Evolutionary conservation across 1,284 basidiomycete genomes (phyloP).

Genomic region (Fomitopsis palustris): DNA sequence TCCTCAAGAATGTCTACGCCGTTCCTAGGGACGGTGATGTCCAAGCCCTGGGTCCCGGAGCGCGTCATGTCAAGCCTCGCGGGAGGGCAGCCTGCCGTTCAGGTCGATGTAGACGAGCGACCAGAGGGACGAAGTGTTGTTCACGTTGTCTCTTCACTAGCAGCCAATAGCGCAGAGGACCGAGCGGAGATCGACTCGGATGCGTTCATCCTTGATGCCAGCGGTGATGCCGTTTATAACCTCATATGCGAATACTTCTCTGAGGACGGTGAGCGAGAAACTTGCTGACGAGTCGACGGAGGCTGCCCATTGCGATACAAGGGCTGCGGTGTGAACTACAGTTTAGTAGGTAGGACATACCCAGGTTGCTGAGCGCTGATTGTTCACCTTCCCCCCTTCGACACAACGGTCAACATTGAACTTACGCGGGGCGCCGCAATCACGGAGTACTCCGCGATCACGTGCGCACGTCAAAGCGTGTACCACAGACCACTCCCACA

Average conservation of each 20-base stretch:
- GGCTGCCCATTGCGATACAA: not conserved
- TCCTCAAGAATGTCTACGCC: not conserved
- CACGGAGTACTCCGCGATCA: not conserved
- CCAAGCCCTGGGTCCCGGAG: not conserved
- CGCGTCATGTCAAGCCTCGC: not conserved
- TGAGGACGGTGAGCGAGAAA: not conserved
- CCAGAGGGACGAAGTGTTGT: not conserved
- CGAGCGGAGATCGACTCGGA: not conserved
- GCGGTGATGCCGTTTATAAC: not conserved
- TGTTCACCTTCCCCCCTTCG: too few relatives aligned
- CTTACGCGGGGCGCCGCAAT: not conserved
- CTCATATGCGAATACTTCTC: not conserved
- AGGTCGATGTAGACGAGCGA: not conserved
- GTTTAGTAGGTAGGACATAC: too few relatives aligned
- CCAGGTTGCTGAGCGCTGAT: too few relatives aligned
- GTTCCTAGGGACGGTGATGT: not conserved
- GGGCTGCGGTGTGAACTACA: too few relatives aligned
- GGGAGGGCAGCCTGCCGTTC: not conserved
- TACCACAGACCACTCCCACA: too few relatives aligned
- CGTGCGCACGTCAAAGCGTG: not conserved
- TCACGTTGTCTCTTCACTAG: not conserved
- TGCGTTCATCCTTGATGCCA: not conserved
- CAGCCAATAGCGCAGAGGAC: not conserved
- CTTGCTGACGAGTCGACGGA: too few relatives aligned
- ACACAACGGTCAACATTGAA: too few relatives aligned